Percentiles rank a stretch among this genome's conserved stretches.
These are phyloP conservation scores for Blastocystis hominis DNA, from an alignment of 352 stramenopile genomes.

Conservation along the genomic window DNA sequence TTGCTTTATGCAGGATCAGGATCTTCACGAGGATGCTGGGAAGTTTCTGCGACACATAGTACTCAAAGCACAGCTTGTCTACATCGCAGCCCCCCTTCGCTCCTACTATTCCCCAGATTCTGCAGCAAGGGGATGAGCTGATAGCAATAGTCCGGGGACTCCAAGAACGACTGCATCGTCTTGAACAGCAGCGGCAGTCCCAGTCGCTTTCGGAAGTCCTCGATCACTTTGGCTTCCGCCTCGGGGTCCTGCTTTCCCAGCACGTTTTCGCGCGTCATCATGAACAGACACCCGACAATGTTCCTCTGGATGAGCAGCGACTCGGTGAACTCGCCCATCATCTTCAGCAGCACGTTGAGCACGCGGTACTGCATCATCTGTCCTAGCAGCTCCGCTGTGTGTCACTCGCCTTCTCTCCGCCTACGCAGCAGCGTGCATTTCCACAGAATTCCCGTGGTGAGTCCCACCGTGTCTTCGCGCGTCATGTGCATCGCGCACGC, in stretches of 20 bases:
- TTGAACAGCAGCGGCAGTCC: constrained; percentile 20
- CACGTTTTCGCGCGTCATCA: not conserved
- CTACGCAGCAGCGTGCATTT: not conserved
- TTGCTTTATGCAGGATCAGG: not conserved
- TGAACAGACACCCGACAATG: not conserved
- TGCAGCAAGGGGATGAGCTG: not conserved
- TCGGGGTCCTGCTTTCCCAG: too few relatives aligned
- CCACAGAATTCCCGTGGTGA: not conserved
- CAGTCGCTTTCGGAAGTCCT: not conserved
- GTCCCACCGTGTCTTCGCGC: not conserved
- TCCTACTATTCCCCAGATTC: not conserved
- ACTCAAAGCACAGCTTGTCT: not conserved
- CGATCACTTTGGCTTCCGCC: not conserved
- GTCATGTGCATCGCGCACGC: not conserved
- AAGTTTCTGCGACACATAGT: not conserved
- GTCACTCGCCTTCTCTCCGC: not conserved
- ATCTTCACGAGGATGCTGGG: not conserved
- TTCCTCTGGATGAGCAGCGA: not conserved
- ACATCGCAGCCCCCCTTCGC: not conserved
- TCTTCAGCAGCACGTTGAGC: constrained; percentile 10
- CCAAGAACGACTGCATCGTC: not conserved
- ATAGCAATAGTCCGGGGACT: not conserved
- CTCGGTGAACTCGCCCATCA: not conserved
- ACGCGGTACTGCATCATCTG: not conserved
- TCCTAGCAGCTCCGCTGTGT: not conserved